These are phyloP conservation scores for Hydnum rufescens DNA, from an alignment of 768 basidiomycete genomes.

Conservation along the genomic window DNA sequence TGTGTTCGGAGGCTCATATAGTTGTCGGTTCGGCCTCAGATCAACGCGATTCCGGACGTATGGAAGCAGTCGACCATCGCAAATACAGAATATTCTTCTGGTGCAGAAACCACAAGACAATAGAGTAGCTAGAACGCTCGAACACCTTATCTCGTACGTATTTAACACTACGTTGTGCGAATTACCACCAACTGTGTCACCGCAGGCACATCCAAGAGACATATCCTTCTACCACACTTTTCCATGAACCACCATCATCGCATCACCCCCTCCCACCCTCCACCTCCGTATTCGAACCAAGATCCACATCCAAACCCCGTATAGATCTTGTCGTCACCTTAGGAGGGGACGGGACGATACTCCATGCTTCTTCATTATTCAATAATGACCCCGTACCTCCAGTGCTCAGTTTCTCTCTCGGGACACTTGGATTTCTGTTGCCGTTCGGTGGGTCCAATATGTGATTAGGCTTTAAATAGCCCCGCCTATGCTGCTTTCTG, in stretches of 20 bases:
- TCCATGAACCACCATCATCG: constrained; percentile 9
- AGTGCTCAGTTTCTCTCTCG: constrained; percentile 80
- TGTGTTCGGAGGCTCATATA: background rate
- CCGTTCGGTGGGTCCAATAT: constrained; percentile 62
- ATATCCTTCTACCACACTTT: constrained; percentile 10
- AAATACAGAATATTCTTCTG: constrained; percentile 1
- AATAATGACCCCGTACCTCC: constrained; percentile 82
- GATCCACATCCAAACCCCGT: constrained; percentile 24
- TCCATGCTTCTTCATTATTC: constrained; percentile 84
- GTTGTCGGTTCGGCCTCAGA: background rate
- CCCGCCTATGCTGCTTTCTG: background rate
- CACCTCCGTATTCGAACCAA: background rate
- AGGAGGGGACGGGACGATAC: constrained; percentile 87
- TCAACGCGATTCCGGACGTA: background rate
- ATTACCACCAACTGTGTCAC: background rate
- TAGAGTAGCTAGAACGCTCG: background rate
- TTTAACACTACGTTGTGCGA: background rate
- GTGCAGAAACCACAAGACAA: background rate
- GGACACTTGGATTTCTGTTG: constrained; percentile 79
- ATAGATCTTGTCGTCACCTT: constrained; percentile 81
- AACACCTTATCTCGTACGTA: background rate
- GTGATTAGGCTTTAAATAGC: no score
- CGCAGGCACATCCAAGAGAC: constrained; percentile 8
- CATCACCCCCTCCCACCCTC: background rate
- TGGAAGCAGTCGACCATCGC: background rate